Conservation (phyloP, 768 basidiomycete genomes). For the Pisolithus microcarpus region DNA sequence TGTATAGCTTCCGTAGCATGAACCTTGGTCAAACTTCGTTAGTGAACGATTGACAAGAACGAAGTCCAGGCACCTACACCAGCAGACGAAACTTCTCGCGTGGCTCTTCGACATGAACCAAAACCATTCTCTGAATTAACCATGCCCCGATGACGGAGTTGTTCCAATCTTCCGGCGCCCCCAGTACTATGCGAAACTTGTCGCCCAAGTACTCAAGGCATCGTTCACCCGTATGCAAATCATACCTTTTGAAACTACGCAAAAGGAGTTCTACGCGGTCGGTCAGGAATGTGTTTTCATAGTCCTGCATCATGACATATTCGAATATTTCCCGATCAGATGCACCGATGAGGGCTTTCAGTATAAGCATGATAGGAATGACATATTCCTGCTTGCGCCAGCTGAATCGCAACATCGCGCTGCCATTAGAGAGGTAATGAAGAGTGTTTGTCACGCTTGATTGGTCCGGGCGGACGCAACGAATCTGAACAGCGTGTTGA, state of each 20-base stretch:
- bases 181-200: slow-evolving; percentile 90
- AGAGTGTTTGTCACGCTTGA: slow-evolving; percentile 90
- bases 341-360: slow-evolving; percentile 87
- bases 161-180: slow-evolving; percentile 89
- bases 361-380: slow-evolving; percentile 92
- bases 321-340: slow-evolving; percentile 97
- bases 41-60: neutral
- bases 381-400: slow-evolving; percentile 99
- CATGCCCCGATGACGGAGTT: slow-evolving; percentile 75
- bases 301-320: slow-evolving; percentile 93
- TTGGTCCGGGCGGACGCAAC: slow-evolving; percentile 90
- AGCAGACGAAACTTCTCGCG: slow-evolving; percentile 94
- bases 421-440: slow-evolving; percentile 96
- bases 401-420: slow-evolving; percentile 92
- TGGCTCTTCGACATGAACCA: slow-evolving; percentile 82
- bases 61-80: slow-evolving; percentile 49
- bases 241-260: slow-evolving; percentile 92
- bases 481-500: slow-evolving; percentile 89
- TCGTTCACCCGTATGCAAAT: slow-evolving; percentile 78
- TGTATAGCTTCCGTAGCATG: slow-evolving; percentile 94
- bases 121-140: slow-evolving; percentile 76
- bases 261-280: slow-evolving; percentile 93
- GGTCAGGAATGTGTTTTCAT: slow-evolving; percentile 93
- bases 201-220: slow-evolving; percentile 94
- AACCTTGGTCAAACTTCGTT: slow-evolving; percentile 48